Percentiles rank a stretch among this genome's conserved stretches.
These are phyloP conservation scores for Tarenaya hassleriana DNA, from an alignment of 345 rosid genomes.

Conservation along the genomic window DNA sequence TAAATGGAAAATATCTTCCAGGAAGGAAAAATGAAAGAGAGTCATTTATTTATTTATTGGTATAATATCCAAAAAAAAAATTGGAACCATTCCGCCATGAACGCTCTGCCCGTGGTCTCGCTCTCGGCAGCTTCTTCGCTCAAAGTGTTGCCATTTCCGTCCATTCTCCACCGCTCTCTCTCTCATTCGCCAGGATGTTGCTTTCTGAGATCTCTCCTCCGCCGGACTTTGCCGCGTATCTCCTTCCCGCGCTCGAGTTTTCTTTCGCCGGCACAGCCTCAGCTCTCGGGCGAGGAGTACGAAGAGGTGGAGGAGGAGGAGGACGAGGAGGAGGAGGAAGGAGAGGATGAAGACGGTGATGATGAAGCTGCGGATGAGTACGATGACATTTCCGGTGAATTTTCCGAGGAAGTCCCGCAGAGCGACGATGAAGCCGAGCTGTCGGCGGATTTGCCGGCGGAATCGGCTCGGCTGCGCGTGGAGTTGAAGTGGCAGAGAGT, in stretches of 20 bases:
- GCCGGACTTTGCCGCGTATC: too few species aligned
- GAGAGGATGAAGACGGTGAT: conserved; percentile 41
- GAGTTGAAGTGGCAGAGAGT: conserved; percentile 65
- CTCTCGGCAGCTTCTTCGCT: conserved; percentile 23
- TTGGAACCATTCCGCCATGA: conserved; percentile 51
- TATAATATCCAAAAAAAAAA: conserved; percentile 22
- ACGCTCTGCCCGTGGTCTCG: conserved; percentile 40
- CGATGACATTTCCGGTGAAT: conserved; percentile 40
- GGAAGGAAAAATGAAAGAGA: too few species aligned
- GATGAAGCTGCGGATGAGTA: conserved; percentile 60
- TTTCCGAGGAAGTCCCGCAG: conserved; percentile 32
- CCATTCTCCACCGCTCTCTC: conserved; percentile 9
- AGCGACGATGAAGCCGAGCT: conserved; percentile 49
- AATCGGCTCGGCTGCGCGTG: conserved; percentile 30
- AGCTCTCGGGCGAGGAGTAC: conserved; percentile 55
- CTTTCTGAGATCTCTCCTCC: conserved; percentile 21
- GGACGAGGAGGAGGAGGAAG: conserved; percentile 36
- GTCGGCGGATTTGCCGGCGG: conserved; percentile 30
- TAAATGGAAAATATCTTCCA: too few species aligned
- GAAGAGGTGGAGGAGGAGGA: conserved; percentile 32
- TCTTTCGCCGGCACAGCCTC: conserved; percentile 41
- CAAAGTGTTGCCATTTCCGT: conserved; percentile 26
- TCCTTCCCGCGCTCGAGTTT: conserved; percentile 41
- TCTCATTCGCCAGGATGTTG: too few species aligned
- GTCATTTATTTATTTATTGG: background rate